Evolutionary conservation across 768 basidiomycete genomes (phyloP).

Genomic region (Phlegmacium glaucopus): DNA sequence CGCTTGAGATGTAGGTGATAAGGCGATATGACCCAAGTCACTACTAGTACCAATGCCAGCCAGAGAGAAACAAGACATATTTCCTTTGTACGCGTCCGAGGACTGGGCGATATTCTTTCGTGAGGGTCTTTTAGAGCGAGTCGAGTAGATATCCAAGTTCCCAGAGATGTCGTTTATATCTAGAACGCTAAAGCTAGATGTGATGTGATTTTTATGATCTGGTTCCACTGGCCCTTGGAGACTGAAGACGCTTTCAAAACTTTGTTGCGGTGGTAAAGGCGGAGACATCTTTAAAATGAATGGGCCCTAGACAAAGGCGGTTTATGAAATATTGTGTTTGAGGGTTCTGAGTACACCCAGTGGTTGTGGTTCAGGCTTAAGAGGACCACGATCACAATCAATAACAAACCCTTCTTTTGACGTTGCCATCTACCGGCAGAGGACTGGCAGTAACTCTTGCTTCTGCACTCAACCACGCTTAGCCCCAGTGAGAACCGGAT

Average conservation of each 20-base stretch:
- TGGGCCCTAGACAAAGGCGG: background rate
- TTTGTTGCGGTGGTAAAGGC: background rate
- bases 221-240: background rate
- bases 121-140: background rate
- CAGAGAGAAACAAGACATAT: background rate
- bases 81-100: background rate
- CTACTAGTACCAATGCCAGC: too few relatives aligned
- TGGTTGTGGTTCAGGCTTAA: too few relatives aligned
- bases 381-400: background rate
- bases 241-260: background rate
- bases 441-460: background rate
- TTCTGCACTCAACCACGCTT: too few relatives aligned
- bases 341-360: background rate
- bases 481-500: too few relatives aligned
- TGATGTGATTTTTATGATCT: conserved; percentile 1
- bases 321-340: background rate
- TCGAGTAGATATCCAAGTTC: background rate
- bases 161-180: background rate
- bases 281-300: background rate
- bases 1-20: too few relatives aligned
- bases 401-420: background rate
- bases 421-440: background rate
- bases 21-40: too few relatives aligned
- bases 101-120: background rate
- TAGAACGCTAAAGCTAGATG: background rate